These are phyloP conservation scores for Neurospora hispaniola DNA, from an alignment of 495 filamentous ascomycete genomes.

Conservation along the genomic window DNA sequence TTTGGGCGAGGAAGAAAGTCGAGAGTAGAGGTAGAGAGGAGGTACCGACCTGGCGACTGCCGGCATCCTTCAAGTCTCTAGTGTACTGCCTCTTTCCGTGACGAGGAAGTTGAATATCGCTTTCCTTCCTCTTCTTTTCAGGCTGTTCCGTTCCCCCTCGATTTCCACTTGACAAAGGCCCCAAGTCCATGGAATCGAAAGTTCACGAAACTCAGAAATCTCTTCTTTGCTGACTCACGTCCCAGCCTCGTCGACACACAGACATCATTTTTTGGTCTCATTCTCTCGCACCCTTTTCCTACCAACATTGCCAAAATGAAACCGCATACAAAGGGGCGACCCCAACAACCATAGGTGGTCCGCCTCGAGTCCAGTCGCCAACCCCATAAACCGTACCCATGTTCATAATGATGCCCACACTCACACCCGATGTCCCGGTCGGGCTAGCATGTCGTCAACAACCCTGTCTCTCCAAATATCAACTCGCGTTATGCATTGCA, in stretches of 20 bases:
- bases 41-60: too few species aligned
- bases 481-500: background rate
- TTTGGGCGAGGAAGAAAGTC: background rate
- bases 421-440: background rate
- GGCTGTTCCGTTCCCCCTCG: background rate
- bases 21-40: too few species aligned
- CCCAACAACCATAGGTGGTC: too few species aligned
- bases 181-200: background rate
- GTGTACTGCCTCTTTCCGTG: background rate
- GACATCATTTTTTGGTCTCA: background rate
- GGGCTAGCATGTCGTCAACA: background rate
- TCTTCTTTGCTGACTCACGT: background rate
- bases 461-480: background rate
- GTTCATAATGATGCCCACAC: background rate
- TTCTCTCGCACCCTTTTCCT: background rate
- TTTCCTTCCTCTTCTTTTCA: background rate
- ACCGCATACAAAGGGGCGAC: background rate
- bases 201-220: background rate
- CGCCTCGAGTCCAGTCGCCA: background rate
- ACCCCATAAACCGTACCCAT: background rate
- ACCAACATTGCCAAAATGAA: background rate
- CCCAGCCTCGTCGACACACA: background rate
- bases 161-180: background rate
- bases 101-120: background rate
- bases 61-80: too few species aligned